Conservation (phyloP, 768 basidiomycete species). For the Postia placenta region DNA sequence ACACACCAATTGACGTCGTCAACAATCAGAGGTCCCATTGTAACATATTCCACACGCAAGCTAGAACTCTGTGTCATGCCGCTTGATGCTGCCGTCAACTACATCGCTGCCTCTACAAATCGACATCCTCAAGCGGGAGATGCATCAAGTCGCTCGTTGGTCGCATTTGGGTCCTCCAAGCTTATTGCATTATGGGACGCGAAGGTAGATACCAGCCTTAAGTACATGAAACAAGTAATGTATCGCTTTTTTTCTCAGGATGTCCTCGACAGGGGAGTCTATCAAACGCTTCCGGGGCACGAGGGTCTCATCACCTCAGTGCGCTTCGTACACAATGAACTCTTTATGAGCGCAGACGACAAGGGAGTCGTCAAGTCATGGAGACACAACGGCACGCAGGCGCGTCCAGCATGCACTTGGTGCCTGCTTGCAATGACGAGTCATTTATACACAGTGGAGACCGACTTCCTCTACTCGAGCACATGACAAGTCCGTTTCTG, state of each 20-base stretch:
- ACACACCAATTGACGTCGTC: too few relatives aligned
- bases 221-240: background rate
- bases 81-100: constrained; percentile 23
- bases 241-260: constrained; percentile 32
- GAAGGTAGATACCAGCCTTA: constrained; percentile 30
- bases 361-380: constrained; percentile 63
- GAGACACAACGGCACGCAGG: constrained; percentile 32
- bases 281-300: constrained; percentile 71
- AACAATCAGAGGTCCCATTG: too few relatives aligned
- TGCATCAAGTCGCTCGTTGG: constrained; percentile 27
- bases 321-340: constrained; percentile 48
- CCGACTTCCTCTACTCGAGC: constrained; percentile 39
- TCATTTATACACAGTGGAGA: constrained; percentile 53
- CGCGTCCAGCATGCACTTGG: constrained; percentile 26
- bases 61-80: too few relatives aligned
- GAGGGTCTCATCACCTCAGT: constrained; percentile 70
- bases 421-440: constrained; percentile 14
- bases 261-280: constrained; percentile 45
- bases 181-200: constrained; percentile 57
- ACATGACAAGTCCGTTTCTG: constrained; percentile 66
- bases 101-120: constrained; percentile 45
- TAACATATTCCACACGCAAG: too few relatives aligned
- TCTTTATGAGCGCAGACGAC: constrained; percentile 71
- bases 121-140: constrained; percentile 36
- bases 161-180: constrained; percentile 55